These are phyloP conservation scores for Phaeotremella fagi DNA, from an alignment of 768 basidiomycete genomes.

Conservation along the genomic window DNA sequence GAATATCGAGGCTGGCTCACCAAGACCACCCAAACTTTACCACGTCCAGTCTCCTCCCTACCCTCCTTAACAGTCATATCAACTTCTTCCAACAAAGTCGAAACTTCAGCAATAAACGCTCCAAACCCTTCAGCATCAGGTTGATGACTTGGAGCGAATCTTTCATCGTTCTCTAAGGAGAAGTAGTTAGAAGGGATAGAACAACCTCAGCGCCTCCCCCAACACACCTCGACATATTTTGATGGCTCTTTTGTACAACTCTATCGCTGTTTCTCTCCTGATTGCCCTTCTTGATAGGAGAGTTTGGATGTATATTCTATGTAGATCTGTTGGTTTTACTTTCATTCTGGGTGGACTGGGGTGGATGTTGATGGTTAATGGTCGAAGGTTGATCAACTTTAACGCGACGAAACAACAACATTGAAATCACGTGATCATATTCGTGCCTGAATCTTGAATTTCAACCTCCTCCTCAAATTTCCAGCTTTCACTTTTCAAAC, in stretches of 20 bases:
- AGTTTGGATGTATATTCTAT: constrained; percentile 38
- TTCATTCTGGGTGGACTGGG: no score
- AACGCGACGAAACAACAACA: no score
- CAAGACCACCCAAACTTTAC: constrained; percentile 24
- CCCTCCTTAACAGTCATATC: constrained; percentile 29
- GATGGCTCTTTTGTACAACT: constrained; percentile 39
- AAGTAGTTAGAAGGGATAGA: no score
- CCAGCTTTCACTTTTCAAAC: no score
- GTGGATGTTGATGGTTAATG: no score
- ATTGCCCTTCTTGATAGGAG: constrained; percentile 35
- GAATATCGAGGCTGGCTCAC: constrained; percentile 17
- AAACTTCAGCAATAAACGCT: constrained; percentile 26
- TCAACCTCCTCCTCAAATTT: no score
- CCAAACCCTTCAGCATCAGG: constrained; percentile 11
- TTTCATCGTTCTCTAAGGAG: constrained; percentile 12
- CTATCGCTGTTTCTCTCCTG: constrained; percentile 28
- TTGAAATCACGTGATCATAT: no score
- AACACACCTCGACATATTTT: constrained; percentile 30
- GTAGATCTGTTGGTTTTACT: constrained; percentile 26
- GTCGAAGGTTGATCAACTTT: no score
- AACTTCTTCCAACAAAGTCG: constrained; percentile 22
- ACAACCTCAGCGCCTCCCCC: not conserved
- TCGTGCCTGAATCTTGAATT: no score
- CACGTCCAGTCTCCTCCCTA: constrained; percentile 27
- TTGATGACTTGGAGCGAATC: constrained; percentile 15